Evolutionary conservation across 306 rosid species (phyloP), one percentile per base, ranked within the genome.

Genomic region (Pueraria montana): DNA sequence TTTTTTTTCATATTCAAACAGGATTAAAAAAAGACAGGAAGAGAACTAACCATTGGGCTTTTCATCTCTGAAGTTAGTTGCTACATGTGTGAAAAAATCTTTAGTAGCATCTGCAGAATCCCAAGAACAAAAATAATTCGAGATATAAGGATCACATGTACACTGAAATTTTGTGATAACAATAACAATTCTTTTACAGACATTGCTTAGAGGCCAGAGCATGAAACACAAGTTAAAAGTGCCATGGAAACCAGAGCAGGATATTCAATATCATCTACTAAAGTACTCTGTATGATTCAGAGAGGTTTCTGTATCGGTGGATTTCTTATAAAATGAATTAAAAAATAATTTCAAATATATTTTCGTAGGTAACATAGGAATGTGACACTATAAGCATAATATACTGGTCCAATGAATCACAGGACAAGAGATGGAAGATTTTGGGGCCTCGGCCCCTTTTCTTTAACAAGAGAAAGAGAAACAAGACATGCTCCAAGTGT

Each of bases 91-190:
- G 40, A 93, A 95, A 86, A 90, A 95, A 0, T 86, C 93, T 87
- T 87, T 95, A 85, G 92, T 85, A 78, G 97, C 98, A 92, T 95
- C 98, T 95, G 89, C 83, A 58, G 16, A 77, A 67, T 77, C 61
- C 76, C 18, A 45, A 46, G 55, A 86, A 78, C 42, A 86, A 79
- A 68, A 72, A 69, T 30, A 14, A 53, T 12, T 42, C 20, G 32
- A 45, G 67, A 78, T 70, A 50, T 18, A 73, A 76, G 40, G 36
- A 7, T 32, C 42, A 24, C 76, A 7, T 34, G 65, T 20, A 48
- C 65, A 42, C 8, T 70, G 56, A 62, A 76, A 52, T 30, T 30
- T 24, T 65, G 27, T 8, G 73, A 32, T 20, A 67, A 49, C 79
- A 49, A 45, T 58, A 73, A 66, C 55, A 26, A 78, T 42, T 66